phyloP scores from a whole-genome alignment of 192 early-diverging fungal genomes.

The Haplosporangium gracile region DNA sequence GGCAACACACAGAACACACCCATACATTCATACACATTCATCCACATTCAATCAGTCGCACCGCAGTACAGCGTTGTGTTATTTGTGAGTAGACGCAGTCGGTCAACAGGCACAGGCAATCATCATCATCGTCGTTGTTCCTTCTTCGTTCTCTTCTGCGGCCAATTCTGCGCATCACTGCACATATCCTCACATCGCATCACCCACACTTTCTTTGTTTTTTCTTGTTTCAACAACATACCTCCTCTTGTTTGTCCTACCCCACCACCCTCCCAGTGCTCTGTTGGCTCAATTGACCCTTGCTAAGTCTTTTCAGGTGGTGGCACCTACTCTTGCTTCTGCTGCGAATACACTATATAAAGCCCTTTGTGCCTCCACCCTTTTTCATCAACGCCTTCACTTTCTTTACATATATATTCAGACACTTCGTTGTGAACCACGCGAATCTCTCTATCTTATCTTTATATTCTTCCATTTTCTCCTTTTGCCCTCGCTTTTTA shows the following conservation, averaged over 20 bases:
- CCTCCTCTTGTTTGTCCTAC: not conserved
- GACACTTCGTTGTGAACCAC: not conserved
- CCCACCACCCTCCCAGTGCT: not conserved
- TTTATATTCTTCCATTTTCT: conserved; percentile 9
- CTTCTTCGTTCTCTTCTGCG: not conserved
- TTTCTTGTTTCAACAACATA: not conserved
- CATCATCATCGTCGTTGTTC: not conserved
- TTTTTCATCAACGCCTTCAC: not conserved
- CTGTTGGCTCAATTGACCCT: not conserved
- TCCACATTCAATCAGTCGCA: not conserved
- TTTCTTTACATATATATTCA: not conserved
- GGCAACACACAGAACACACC: not conserved
- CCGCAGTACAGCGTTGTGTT: not conserved
- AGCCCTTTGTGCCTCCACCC: not conserved
- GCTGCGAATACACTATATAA: not conserved
- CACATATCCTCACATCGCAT: not conserved
- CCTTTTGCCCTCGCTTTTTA: not conserved
- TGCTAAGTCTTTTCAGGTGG: not conserved
- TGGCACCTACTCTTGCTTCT: not conserved
- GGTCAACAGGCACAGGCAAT: not conserved
- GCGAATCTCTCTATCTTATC: not conserved
- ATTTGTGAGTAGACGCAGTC: conserved; percentile 7
- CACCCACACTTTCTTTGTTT: not conserved
- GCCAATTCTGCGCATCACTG: not conserved
- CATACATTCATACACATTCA: not conserved